Conservation (phyloP, 2,329 filamentous ascomycete genomes). For the Penicillium sp. region DNA sequence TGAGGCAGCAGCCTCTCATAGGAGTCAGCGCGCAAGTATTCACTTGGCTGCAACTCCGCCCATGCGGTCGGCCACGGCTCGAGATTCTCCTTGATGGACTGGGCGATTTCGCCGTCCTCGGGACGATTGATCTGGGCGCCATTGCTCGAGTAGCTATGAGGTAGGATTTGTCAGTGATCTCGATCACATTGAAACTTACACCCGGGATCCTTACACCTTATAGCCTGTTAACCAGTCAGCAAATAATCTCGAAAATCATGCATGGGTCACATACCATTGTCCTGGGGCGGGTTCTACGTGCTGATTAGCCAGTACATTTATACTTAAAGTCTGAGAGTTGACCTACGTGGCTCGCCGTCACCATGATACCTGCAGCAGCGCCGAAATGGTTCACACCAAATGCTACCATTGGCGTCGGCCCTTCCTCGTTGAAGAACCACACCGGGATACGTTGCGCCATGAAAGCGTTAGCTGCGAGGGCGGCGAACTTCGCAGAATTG, state of each 20-base stretch:
- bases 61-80: conserved; percentile 47
- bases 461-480: conserved; percentile 58
- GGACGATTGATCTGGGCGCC: conserved; percentile 64
- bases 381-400: conserved; percentile 55
- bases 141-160: conserved; percentile 55
- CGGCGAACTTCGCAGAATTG: conserved; percentile 60
- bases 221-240: conserved; percentile 45
- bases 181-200: background rate
- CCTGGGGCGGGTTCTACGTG: conserved; percentile 54
- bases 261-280: conserved; percentile 49
- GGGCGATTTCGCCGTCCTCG: conserved; percentile 57
- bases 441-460: conserved; percentile 57
- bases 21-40: conserved; percentile 28
- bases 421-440: conserved; percentile 54
- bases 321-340: background rate
- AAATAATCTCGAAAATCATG: background rate
- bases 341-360: conserved; percentile 59
- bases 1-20: conserved; percentile 29
- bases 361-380: conserved; percentile 60
- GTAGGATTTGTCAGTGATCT: conserved; percentile 20
- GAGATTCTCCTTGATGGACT: conserved; percentile 54
- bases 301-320: conserved; percentile 8
- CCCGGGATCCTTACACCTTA: conserved; percentile 50
- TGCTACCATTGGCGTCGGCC: conserved; percentile 60
- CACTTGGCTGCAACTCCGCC: conserved; percentile 47